A percentile compares a stretch with the other conserved stretches of the same genome.
Evolutionary conservation across 164 flowering plant species (phyloP).

Genomic region (Aristolochia fimbriata): DNA sequence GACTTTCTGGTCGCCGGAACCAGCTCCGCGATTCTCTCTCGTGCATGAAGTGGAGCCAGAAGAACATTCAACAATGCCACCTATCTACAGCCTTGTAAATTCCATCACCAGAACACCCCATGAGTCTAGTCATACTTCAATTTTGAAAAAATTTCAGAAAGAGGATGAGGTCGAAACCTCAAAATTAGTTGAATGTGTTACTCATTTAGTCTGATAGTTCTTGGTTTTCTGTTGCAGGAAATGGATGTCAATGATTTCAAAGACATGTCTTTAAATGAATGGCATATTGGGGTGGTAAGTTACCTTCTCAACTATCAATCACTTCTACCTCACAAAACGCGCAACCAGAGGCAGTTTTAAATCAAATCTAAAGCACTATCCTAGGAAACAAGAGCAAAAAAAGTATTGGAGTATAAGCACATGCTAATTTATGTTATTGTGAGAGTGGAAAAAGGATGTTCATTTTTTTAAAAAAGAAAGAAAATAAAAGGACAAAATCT

Average conservation of each 20-base stretch:
- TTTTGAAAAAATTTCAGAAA: not conserved
- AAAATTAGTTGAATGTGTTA: not conserved
- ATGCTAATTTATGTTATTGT: not conserved
- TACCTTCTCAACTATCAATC: not conserved
- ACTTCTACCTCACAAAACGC: not conserved
- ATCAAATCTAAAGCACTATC: not conserved
- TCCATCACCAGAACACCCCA: not conserved
- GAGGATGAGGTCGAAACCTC: not conserved
- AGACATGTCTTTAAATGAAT: constrained; percentile 46
- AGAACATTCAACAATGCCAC: constrained; percentile 40
- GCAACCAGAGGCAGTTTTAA: no score
- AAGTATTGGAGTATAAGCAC: not conserved
- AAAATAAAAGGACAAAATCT: no score
- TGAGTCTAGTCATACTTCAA: not conserved
- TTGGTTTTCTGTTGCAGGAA: constrained; percentile 41
- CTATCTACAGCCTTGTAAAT: constrained; percentile 79
- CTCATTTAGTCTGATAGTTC: not conserved
- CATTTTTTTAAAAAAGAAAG: no score
- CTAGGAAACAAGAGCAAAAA: not conserved
- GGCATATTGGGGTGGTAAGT: constrained; percentile 96
- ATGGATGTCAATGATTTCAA: constrained; percentile 76
- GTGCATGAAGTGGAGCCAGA: constrained; percentile 60
- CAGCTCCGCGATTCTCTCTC: constrained; percentile 66
- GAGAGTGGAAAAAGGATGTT: no score
- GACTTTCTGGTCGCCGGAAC: constrained; percentile 76